A percentile compares a stretch with the other conserved stretches of the same genome.
phyloP scores from a whole-genome alignment of 2,329 filamentous ascomycete species.

The Thielaviopsis punctulata region DNA sequence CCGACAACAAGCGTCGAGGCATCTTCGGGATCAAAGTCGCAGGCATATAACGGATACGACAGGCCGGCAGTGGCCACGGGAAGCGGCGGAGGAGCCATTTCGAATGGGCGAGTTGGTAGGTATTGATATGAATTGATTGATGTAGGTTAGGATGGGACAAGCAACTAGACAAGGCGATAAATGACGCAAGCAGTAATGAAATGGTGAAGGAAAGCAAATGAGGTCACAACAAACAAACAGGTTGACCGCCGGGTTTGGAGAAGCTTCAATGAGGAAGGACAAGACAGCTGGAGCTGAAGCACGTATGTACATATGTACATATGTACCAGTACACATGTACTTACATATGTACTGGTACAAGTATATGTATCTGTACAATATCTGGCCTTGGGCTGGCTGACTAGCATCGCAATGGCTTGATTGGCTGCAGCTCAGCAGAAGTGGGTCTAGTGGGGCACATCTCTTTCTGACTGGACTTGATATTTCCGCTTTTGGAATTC shows the following conservation, averaged over 20 bases:
- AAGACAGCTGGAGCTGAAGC: no score
- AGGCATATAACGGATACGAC: slow-evolving; percentile 70
- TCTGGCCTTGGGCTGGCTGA: background rate
- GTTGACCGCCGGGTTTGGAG: background rate
- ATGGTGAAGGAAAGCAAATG: background rate
- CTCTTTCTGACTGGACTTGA: background rate
- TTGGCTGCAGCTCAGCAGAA: background rate
- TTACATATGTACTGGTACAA: no score
- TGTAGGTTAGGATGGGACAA: background rate
- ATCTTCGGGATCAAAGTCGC: slow-evolving; percentile 75
- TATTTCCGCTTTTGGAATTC: background rate
- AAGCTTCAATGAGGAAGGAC: no score
- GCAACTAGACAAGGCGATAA: background rate
- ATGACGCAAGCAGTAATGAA: background rate
- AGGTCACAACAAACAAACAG: no score
- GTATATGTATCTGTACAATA: background rate
- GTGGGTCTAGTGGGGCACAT: background rate
- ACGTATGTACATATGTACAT: no score
- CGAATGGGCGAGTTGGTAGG: background rate
- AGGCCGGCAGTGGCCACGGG: slow-evolving; percentile 46
- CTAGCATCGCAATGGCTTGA: background rate
- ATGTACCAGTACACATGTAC: no score
- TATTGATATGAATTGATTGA: background rate
- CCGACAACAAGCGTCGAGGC: slow-evolving; percentile 61
- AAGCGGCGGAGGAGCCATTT: slow-evolving; percentile 24